phyloP scores from a whole-genome alignment of 345 rosid genomes.

The Melaleuca alternifolia region DNA sequence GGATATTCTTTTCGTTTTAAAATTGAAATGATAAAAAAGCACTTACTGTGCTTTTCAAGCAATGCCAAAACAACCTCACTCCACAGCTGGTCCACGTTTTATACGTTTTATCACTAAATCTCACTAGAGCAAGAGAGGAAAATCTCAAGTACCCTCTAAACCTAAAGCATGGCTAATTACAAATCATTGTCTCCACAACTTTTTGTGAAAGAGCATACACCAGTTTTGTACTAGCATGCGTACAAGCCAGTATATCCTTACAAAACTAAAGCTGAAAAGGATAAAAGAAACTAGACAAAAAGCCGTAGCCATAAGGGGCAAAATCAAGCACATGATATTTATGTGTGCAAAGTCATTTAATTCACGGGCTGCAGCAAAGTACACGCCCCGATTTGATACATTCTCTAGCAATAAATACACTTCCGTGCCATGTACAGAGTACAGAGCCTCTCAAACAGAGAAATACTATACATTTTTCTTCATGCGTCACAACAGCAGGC shows the following conservation, averaged over 20 bases:
- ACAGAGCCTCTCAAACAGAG: neutral
- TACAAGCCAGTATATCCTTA: neutral
- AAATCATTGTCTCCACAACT: neutral
- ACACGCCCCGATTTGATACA: neutral
- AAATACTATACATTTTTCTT: neutral
- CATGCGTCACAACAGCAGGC: neutral
- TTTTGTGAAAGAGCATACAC: neutral
- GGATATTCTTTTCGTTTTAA: neutral
- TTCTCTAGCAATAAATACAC: neutral
- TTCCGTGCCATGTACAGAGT: neutral
- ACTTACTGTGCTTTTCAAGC: neutral
- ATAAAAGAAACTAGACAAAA: neutral
- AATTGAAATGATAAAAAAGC: neutral
- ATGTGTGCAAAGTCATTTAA: neutral
- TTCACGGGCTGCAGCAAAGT: neutral
- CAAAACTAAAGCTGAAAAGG: neutral
- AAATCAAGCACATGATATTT: neutral
- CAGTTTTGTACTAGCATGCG: neutral
- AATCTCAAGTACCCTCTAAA: neutral
- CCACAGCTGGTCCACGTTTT: neutral
- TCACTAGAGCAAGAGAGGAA: neutral
- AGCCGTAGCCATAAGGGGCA: neutral
- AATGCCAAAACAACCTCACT: neutral
- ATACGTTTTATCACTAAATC: neutral
- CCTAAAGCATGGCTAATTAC: neutral